Percentiles rank a stretch among this genome's conserved stretches.
Conservation (phyloP, 2,329 filamentous ascomycete genomes). For the Colletotrichum tamarilloi region DNA sequence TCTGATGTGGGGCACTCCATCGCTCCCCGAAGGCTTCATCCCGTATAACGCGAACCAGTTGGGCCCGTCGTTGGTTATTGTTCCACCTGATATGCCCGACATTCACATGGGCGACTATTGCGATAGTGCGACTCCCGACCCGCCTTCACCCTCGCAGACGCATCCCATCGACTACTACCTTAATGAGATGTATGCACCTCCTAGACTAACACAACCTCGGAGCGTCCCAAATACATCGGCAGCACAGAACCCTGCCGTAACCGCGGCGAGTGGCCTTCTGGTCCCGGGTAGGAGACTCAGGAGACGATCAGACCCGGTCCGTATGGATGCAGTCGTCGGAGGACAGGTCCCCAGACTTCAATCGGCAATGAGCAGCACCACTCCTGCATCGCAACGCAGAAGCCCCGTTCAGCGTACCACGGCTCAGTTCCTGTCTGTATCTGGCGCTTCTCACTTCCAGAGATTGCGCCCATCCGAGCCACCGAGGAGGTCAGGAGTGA, state of each 20-base stretch:
- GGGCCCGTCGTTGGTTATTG: conserved; percentile 9
- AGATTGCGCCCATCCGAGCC: not conserved
- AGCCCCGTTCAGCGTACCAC: not conserved
- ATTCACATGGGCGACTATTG: not conserved
- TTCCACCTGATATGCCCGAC: conserved; percentile 6
- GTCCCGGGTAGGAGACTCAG: not conserved
- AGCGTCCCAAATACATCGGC: not conserved
- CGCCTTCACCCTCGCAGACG: not conserved
- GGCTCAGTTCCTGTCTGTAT: not conserved
- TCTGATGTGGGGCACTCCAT: not conserved
- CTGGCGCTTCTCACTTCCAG: not conserved
- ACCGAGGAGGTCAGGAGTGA: not conserved
- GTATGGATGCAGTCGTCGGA: not conserved
- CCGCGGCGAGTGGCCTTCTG: not conserved
- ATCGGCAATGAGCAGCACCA: not conserved
- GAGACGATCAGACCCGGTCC: not conserved
- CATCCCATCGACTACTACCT: conserved; percentile 18
- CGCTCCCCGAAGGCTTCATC: not conserved
- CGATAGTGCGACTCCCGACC: not conserved
- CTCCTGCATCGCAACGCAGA: not conserved
- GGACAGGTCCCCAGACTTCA: not conserved
- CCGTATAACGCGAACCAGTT: not conserved
- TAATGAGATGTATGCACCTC: not conserved
- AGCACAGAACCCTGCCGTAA: not conserved
- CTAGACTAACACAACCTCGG: not conserved